These are phyloP conservation scores for Venturiaceae sp. DNA, from an alignment of 2,329 filamentous ascomycete genomes.

Conservation along the genomic window DNA sequence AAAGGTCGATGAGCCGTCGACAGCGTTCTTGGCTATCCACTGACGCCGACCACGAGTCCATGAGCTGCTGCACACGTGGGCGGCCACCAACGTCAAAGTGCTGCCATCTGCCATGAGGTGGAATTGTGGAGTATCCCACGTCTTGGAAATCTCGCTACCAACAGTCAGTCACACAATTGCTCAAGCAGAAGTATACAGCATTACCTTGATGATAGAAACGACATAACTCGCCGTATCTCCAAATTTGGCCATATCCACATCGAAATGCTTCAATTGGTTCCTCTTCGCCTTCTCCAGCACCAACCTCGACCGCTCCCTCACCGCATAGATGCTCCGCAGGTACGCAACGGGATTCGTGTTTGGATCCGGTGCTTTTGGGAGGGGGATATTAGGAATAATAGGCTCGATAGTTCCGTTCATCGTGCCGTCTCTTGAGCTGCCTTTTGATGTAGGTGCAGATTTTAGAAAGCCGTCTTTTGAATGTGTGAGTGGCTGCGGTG, in stretches of 20 bases:
- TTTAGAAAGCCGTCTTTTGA: not conserved
- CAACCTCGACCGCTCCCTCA: conserved; percentile 68
- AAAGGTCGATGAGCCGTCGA: conserved; percentile 66
- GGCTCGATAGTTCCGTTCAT: not conserved
- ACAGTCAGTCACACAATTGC: not conserved
- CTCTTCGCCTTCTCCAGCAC: conserved; percentile 67
- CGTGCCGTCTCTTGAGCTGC: not conserved
- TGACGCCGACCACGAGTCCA: conserved; percentile 57
- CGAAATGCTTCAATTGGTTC: conserved; percentile 76
- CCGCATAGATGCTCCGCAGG: conserved; percentile 78
- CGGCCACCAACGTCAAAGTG: conserved; percentile 74
- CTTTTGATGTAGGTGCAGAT: not conserved
- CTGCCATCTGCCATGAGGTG: conserved; percentile 78
- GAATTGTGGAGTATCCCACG: conserved; percentile 60
- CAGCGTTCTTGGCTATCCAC: conserved; percentile 66
- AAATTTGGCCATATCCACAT: conserved; percentile 80
- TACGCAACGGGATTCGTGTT: conserved; percentile 82
- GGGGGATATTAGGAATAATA: conserved; percentile 1
- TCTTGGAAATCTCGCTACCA: conserved; percentile 56
- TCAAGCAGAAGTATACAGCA: conserved; percentile 19
- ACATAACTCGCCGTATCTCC: conserved; percentile 76
- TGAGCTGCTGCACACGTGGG: conserved; percentile 61
- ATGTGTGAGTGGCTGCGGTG: not conserved
- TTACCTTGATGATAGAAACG: conserved; percentile 93
- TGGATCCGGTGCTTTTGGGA: conserved; percentile 81